Evolutionary conservation across 495 filamentous ascomycete species (phyloP), one percentile per base, ranked within the genome.

Genomic region (Aspergillus avenaceus): DNA sequence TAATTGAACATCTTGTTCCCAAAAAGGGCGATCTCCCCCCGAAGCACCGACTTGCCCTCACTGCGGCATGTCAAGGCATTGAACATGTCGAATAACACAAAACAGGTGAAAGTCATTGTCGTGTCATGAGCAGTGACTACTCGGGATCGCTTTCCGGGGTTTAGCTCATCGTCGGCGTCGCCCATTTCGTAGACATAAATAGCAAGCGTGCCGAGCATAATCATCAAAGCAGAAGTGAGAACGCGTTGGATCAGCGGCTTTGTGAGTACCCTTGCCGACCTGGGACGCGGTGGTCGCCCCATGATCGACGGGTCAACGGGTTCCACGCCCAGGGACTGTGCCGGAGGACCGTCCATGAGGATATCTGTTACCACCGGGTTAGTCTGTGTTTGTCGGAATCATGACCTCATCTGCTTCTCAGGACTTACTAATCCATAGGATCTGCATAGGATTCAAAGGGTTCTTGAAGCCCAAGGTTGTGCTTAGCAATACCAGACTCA

Each of bases 71-170:
- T 86, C 12, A 98, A 75, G 0, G 93, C 93, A 65, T 97, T 96
- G 75, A 96, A 95, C 93, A 98, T 97, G 73, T 98, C 93, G 65
- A 96, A 98, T 22, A 97, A 77, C 19, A 98, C 93, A 61, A 98
- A 98, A 69, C 89, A 95, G 18, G 93, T 98, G 66, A 98, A 98
- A 1, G 93, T 98, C 90, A 97, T 96, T 49, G 93, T 98, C 13
- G 93, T 98, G 72, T 98, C 93, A 59, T 95, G 90, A 24, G 86
- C 88, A 9, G 84, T 95, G 44, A 97, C 86, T 40, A 83, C 71
- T 41, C 90, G 66, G 16, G 74, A 71, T 12, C 63, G 66, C 41
- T 74, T 72, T 25, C 65, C 70, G 2, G 70, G 45, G 12, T 64
- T 65, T 4, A 61, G 47, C 11, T 54, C 55, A 41, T 70, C 66